A percentile compares a stretch with the other conserved stretches of the same genome.
Conservation (phyloP, 352 stramenopile genomes). For the Globisporangium canariense region DNA sequence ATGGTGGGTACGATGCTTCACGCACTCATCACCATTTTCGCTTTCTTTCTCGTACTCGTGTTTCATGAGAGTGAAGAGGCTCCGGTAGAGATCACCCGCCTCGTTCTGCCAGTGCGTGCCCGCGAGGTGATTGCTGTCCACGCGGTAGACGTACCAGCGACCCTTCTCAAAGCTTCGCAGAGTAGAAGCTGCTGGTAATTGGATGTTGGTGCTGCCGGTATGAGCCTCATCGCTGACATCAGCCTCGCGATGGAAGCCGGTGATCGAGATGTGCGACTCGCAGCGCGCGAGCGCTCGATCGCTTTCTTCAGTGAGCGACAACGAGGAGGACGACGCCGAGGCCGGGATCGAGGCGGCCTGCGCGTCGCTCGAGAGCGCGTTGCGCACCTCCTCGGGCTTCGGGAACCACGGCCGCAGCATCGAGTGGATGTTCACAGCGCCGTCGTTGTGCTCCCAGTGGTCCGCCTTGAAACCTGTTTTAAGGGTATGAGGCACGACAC, state of each 20-base stretch:
- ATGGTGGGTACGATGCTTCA: neutral
- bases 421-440: constrained; percentile 66
- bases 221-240: constrained; percentile 17
- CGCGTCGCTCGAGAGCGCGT: constrained; percentile 12
- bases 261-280: constrained; percentile 74
- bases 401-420: constrained; percentile 72
- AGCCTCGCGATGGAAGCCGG: constrained; percentile 46
- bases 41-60: constrained; percentile 52
- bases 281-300: constrained; percentile 29
- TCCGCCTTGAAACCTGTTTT: constrained; percentile 41
- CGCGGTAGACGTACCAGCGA: constrained; percentile 77
- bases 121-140: constrained; percentile 71
- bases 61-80: constrained; percentile 63
- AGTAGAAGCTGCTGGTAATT: constrained; percentile 2
- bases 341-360: constrained; percentile 32
- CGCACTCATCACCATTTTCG: neutral
- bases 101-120: constrained; percentile 70
- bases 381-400: constrained; percentile 37
- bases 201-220: constrained; percentile 7
- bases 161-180: constrained; percentile 45
- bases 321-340: constrained; percentile 35
- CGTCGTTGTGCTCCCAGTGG: constrained; percentile 74
- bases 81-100: constrained; percentile 58
- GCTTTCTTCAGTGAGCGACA: constrained; percentile 7
- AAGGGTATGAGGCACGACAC: neutral